Evolutionary conservation across 2,329 filamentous ascomycete species (phyloP).

Genomic region (Fusarium sp.): DNA sequence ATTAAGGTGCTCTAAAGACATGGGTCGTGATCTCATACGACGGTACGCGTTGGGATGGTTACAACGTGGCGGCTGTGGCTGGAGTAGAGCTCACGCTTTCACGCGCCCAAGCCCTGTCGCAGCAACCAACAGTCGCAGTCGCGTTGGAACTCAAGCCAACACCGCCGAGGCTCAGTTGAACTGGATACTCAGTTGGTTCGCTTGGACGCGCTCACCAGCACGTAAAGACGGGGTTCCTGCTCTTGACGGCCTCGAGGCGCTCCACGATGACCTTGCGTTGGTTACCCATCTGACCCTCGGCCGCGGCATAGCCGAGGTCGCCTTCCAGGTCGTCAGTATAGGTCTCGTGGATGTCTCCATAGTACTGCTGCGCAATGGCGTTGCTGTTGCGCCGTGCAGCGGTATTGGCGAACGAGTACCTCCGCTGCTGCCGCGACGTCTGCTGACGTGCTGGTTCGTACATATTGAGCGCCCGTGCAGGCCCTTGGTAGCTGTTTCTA

Average conservation of each 20-base stretch:
- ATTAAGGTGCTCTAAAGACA: conserved; percentile 13
- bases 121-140: background rate
- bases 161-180: background rate
- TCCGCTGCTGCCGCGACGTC: conserved; percentile 58
- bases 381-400: conserved; percentile 61
- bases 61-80: conserved; percentile 11
- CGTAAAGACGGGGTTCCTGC: conserved; percentile 93
- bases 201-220: conserved; percentile 77
- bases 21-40: conserved; percentile 12
- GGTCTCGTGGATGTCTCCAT: conserved; percentile 67
- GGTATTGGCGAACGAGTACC: conserved; percentile 66
- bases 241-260: conserved; percentile 94
- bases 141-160: background rate
- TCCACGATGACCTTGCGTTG: conserved; percentile 97
- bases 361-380: conserved; percentile 66
- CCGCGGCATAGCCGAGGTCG: conserved; percentile 93
- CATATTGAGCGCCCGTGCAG: conserved; percentile 56
- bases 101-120: background rate
- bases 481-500: conserved; percentile 56
- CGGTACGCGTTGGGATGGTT: conserved; percentile 1
- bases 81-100: background rate
- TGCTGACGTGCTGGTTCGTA: conserved; percentile 59
- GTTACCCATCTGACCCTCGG: conserved; percentile 92
- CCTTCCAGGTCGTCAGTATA: conserved; percentile 85
- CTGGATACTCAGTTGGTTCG: background rate